Conservation (phyloP, 305 asterid species). For the Solanum hybrid region DNA sequence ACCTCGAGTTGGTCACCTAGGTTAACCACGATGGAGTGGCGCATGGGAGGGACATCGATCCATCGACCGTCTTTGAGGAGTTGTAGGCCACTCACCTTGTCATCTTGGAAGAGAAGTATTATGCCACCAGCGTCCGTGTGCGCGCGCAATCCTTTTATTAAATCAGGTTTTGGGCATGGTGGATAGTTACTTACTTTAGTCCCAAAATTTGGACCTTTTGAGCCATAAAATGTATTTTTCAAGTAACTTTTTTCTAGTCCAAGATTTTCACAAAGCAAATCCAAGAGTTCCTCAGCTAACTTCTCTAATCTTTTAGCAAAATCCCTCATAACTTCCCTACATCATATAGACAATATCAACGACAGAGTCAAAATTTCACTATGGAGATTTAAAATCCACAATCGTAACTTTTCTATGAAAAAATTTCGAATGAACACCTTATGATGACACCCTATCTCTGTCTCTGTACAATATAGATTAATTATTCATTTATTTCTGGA, state of each 20-base stretch:
- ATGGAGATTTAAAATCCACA: not conserved
- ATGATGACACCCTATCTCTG: not conserved
- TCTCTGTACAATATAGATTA: no score
- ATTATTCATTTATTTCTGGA: no score
- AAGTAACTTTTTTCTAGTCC: slow-evolving; percentile 73
- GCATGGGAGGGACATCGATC: slow-evolving; percentile 94
- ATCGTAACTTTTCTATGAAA: not conserved
- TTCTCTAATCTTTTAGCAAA: slow-evolving; percentile 59
- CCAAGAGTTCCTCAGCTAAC: slow-evolving; percentile 63
- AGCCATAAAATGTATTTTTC: slow-evolving; percentile 60
- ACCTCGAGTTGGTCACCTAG: slow-evolving; percentile 94
- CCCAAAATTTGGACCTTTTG: slow-evolving; percentile 82
- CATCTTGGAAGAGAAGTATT: slow-evolving; percentile 92
- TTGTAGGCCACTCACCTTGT: slow-evolving; percentile 91
- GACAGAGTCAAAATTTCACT: rapidly evolving
- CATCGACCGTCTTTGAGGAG: slow-evolving; percentile 77
- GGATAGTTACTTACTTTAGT: slow-evolving; percentile 95
- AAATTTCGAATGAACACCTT: not conserved
- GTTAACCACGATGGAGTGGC: slow-evolving; percentile 88
- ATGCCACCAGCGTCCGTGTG: slow-evolving; percentile 99
- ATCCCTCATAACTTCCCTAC: slow-evolving; percentile 49
- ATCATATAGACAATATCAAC: not conserved
- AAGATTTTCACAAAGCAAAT: slow-evolving; percentile 80
- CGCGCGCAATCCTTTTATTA: slow-evolving; percentile 84
- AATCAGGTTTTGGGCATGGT: slow-evolving; percentile 87